Conservation (phyloP, 108 stramenopile genomes). For the Conticribra guillardii region DNA sequence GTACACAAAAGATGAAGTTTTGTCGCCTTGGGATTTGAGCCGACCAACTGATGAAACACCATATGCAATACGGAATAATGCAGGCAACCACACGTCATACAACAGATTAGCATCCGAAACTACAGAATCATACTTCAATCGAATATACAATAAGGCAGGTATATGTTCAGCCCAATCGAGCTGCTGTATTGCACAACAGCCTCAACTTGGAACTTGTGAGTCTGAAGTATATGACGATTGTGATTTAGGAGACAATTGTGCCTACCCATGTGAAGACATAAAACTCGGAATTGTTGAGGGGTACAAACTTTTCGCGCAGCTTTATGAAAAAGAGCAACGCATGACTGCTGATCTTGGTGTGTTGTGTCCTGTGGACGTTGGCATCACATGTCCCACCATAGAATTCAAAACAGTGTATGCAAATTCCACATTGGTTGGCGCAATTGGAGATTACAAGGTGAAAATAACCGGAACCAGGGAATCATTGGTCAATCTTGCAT, state of each 20-base stretch:
- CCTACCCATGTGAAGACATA: conserved; percentile 32
- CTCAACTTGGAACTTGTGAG: conserved; percentile 17
- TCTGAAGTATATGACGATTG: conserved; percentile 32
- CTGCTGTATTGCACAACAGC: conserved; percentile 35
- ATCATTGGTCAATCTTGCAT: conserved; percentile 39
- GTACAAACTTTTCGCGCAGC: conserved; percentile 15
- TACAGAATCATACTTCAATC: conserved; percentile 22
- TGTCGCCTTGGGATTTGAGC: conserved; percentile 38
- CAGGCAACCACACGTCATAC: conserved; percentile 22
- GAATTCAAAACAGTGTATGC: conserved; percentile 33
- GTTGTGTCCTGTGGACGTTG: conserved; percentile 28
- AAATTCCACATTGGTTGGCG: conserved; percentile 36
- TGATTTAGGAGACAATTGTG: conserved; percentile 44
- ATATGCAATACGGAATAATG: conserved; percentile 38
- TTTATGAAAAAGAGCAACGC: conserved; percentile 25
- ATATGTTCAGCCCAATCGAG: conserved; percentile 23
- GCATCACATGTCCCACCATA: conserved; percentile 37
- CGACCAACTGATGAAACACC: conserved; percentile 17
- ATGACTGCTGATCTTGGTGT: conserved; percentile 55
- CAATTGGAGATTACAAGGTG: conserved; percentile 28
- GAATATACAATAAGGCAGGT: conserved; percentile 54
- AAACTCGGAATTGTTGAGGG: conserved; percentile 34
- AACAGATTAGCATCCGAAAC: conserved; percentile 28
- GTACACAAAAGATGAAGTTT: conserved; percentile 38
- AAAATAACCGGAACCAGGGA: conserved; percentile 42